Percentiles rank a stretch among this genome's conserved stretches.
Evolutionary conservation across 495 filamentous ascomycete genomes (phyloP).

Genomic region (Hypomontagnella submonticulosa): DNA sequence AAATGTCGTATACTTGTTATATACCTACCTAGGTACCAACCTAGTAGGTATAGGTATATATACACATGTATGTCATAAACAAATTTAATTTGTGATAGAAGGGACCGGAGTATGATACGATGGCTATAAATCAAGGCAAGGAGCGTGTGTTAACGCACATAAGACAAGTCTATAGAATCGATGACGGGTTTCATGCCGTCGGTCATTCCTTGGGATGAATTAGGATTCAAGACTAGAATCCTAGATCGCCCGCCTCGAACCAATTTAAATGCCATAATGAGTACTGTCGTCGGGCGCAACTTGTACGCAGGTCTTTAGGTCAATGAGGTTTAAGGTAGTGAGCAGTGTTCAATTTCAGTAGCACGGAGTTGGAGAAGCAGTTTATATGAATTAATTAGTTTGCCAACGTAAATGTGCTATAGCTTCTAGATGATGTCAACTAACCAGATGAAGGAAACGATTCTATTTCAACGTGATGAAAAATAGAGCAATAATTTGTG

Average conservation of each 20-base stretch:
- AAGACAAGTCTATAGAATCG: constrained; percentile 58
- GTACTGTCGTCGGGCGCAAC: no score
- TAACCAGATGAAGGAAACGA: no score
- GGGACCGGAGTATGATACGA: no score
- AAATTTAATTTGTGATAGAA: not conserved
- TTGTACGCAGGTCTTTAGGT: no score
- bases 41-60: not conserved
- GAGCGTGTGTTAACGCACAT: constrained; percentile 49
- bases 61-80: not conserved
- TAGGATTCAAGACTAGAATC: constrained; percentile 91
- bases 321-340: no score
- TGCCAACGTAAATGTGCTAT: no score
- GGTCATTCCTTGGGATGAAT: constrained; percentile 87
- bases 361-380: no score
- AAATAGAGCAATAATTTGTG: no score
- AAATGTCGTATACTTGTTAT: not conserved
- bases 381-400: no score
- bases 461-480: no score
- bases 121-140: not conserved
- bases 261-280: constrained; percentile 45
- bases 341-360: no score
- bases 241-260: constrained; percentile 48
- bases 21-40: not conserved
- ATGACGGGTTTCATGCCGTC: constrained; percentile 74
- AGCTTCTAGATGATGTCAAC: no score